A percentile compares a stretch with the other conserved stretches of the same genome.
phyloP scores from a whole-genome alignment of 257 asterid genomes.

The Solanum medicagineum region DNA sequence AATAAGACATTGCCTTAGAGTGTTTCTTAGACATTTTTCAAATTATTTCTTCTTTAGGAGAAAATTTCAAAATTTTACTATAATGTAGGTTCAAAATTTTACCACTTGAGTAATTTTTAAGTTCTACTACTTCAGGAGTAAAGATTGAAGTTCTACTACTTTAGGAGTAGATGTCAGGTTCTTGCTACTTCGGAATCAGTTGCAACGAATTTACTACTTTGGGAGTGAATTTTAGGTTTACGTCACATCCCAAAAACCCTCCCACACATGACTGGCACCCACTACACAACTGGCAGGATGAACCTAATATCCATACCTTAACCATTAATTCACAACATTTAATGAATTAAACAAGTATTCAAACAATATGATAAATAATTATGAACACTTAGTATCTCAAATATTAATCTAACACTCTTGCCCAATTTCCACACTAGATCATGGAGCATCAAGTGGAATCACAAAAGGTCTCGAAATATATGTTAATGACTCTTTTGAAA shows the following conservation, averaged over 20 bases:
- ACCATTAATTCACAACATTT: too few relatives aligned
- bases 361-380: too few relatives aligned
- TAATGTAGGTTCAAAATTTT: neutral
- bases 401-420: too few relatives aligned
- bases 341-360: too few relatives aligned
- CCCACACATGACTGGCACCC: neutral
- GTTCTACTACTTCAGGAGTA: neutral
- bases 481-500: too few relatives aligned
- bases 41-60: neutral
- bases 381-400: too few relatives aligned
- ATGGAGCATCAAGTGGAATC: too few relatives aligned
- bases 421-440: too few relatives aligned
- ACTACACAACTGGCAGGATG: neutral
- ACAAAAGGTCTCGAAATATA: too few relatives aligned
- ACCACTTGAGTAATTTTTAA: neutral
- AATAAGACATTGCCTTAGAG: neutral
- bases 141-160: neutral
- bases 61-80: neutral
- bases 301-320: neutral
- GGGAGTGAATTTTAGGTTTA: neutral
- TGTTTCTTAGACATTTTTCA: too few relatives aligned
- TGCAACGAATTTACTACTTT: neutral
- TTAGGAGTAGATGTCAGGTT: too few relatives aligned
- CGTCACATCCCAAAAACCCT: neutral
- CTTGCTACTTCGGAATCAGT: neutral